Percentiles rank a stretch among this genome's conserved stretches.
Evolutionary conservation across 2,329 filamentous ascomycete genomes (phyloP).

Genomic region (Fusarium circinatum): DNA sequence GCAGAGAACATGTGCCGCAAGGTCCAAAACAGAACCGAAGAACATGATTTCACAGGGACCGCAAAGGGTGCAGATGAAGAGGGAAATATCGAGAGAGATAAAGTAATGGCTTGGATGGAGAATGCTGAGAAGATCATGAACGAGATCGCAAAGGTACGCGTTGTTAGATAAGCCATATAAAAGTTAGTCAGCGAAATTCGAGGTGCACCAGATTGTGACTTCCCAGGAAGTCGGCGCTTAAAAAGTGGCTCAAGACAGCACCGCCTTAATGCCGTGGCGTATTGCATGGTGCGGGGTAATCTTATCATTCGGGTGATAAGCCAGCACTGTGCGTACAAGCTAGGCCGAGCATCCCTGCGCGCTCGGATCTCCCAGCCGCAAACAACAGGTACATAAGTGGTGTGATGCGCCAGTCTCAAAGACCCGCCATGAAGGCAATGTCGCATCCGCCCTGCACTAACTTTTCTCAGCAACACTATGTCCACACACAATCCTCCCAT

Average conservation of each 20-base stretch:
- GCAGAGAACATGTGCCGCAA: too few relatives aligned
- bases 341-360: not conserved
- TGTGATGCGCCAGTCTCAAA: not conserved
- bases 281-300: too few relatives aligned
- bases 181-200: not conserved
- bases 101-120: not conserved
- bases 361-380: not conserved
- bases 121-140: too few relatives aligned
- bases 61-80: too few relatives aligned
- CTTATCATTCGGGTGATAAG: too few relatives aligned
- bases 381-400: not conserved
- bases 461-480: not conserved
- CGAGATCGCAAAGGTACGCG: too few relatives aligned
- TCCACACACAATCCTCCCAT: too few relatives aligned
- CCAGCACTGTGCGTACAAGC: not conserved
- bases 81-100: too few relatives aligned
- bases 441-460: not conserved
- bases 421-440: not conserved
- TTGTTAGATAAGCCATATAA: not conserved
- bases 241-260: not conserved
- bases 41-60: too few relatives aligned
- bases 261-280: not conserved
- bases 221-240: not conserved
- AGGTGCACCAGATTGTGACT: not conserved
- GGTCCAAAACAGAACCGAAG: too few relatives aligned